phyloP scores from a whole-genome alignment of 352 stramenopile species.

The Phytophthora crassamura region DNA sequence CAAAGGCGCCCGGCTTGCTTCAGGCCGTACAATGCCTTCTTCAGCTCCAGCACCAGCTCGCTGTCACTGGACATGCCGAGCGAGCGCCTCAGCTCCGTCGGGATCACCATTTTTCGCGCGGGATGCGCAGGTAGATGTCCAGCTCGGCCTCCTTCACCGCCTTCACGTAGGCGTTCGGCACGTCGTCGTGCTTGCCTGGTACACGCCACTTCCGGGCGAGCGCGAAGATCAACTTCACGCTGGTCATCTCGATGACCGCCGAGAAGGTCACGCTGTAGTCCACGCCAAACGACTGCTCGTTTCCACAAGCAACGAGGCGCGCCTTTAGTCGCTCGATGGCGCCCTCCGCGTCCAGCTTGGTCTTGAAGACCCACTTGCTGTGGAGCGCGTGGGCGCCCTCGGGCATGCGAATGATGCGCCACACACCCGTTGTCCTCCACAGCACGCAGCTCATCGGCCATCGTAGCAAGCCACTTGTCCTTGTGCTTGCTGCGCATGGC shows the following conservation, averaged over 20 bases:
- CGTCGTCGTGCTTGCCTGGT: constrained; percentile 24
- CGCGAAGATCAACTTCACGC: constrained; percentile 28
- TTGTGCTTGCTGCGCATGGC: no score
- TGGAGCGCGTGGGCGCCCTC: not conserved
- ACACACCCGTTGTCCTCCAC: no score
- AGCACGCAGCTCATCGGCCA: no score
- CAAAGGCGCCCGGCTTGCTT: constrained; percentile 42
- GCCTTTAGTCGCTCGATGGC: constrained; percentile 25
- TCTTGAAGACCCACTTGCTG: constrained; percentile 40
- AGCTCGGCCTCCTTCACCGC: constrained; percentile 17
- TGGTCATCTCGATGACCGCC: constrained; percentile 36
- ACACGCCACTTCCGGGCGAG: constrained; percentile 12
- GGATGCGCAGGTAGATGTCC: constrained; percentile 25
- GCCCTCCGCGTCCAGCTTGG: constrained; percentile 16
- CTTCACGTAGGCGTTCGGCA: constrained; percentile 41
- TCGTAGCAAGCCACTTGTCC: no score
- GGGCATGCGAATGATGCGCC: no score
- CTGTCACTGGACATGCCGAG: not conserved
- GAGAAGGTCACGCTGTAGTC: no score
- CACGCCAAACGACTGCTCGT: no score
- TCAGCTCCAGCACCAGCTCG: constrained; percentile 22
- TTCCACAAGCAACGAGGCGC: no score
- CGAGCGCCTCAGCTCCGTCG: not conserved
- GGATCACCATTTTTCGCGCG: not conserved
- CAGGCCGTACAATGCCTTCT: constrained; percentile 39